These are phyloP conservation scores for Hypoxylon trugodes DNA, from an alignment of 495 filamentous ascomycete species.

Conservation along the genomic window DNA sequence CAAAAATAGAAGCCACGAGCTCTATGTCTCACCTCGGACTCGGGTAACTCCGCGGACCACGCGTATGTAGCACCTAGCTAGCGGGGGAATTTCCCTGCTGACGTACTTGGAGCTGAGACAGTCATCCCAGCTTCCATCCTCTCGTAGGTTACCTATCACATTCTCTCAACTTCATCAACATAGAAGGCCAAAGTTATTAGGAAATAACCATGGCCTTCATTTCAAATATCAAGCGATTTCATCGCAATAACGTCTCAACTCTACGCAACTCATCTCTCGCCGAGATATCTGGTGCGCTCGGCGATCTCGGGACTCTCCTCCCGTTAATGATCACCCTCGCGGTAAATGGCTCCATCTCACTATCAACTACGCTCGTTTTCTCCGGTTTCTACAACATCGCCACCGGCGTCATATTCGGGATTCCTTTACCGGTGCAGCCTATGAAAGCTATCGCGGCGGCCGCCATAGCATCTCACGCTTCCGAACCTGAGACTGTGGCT, in stretches of 20 bases:
- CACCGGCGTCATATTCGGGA: constrained; percentile 82
- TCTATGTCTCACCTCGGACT: constrained; percentile 21
- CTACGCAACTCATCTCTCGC: constrained; percentile 64
- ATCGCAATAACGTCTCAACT: constrained; percentile 56
- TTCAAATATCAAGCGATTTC: constrained; percentile 44
- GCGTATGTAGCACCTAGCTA: no score
- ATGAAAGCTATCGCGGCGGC: constrained; percentile 92
- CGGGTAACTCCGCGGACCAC: constrained; percentile 24
- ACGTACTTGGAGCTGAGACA: constrained; percentile 24
- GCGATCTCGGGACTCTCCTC: constrained; percentile 90
- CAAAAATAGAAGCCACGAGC: neutral
- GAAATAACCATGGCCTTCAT: constrained; percentile 27
- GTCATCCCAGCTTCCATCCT: neutral
- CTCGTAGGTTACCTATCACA: neutral
- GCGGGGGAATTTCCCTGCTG: constrained; percentile 16
- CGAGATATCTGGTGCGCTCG: constrained; percentile 89
- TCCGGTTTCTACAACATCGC: constrained; percentile 85
- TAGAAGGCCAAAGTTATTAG: neutral
- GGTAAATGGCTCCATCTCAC: constrained; percentile 74
- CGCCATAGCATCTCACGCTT: constrained; percentile 73
- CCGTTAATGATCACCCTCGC: constrained; percentile 88
- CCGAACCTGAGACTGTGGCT: constrained; percentile 72
- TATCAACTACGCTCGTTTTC: constrained; percentile 86
- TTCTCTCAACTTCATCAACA: neutral
- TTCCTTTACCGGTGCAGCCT: constrained; percentile 86